Evolutionary conservation across 495 filamentous ascomycete species (phyloP).

Genomic region (Aspergillus sclerotioniger): DNA sequence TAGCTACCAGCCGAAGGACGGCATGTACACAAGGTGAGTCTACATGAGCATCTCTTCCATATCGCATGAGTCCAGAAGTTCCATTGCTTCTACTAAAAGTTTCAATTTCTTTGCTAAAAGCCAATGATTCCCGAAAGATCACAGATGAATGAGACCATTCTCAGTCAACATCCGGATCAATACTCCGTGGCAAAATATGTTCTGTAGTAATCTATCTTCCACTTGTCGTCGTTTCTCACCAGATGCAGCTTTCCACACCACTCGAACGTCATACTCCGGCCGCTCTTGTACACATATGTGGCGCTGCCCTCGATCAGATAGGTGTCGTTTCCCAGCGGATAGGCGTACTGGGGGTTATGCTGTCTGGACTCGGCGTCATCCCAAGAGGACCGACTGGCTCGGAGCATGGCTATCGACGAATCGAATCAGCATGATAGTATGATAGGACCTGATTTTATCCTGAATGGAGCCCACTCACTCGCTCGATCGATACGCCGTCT

Average conservation of each 20-base stretch:
- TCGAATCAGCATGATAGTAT: background rate
- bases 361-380: background rate
- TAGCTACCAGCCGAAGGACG: too few relatives aligned
- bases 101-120: background rate
- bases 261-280: background rate
- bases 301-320: background rate
- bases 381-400: background rate
- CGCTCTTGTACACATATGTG: background rate
- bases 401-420: background rate
- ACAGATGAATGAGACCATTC: background rate
- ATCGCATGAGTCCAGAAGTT: too few relatives aligned
- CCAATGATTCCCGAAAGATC: background rate
- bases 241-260: conserved; percentile 1
- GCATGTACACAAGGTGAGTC: too few relatives aligned
- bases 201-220: background rate
- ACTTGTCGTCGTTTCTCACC: background rate
- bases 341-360: background rate
- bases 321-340: background rate
- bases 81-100: too few relatives aligned
- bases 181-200: background rate
- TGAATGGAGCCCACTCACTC: background rate
- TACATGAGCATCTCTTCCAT: too few relatives aligned
- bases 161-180: too few relatives aligned
- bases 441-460: background rate
- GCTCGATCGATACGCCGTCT: background rate